Evolutionary conservation across 2,329 filamentous ascomycete species (phyloP).

Genomic region (Aureobasidium melanogenum): DNA sequence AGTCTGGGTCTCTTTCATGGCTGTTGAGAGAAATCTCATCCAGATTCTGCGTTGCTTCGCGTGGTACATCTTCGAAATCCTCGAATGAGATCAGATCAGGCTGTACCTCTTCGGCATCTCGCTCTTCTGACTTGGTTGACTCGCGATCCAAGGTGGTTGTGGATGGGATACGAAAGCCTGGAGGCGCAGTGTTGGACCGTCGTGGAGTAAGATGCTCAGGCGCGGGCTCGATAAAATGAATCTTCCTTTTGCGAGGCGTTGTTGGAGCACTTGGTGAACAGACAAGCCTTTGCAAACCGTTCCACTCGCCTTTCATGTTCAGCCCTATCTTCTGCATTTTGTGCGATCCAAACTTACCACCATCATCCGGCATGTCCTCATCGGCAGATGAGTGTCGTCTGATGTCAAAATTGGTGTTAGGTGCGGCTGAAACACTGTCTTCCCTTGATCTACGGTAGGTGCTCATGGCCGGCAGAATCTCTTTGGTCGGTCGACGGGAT

Average conservation of each 20-base stretch:
- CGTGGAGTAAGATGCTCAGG: neutral
- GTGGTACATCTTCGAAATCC: neutral
- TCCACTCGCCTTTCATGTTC: neutral
- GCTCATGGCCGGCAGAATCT: neutral
- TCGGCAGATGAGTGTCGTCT: neutral
- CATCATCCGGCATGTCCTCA: neutral
- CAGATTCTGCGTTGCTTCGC: neutral
- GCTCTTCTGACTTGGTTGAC: too few relatives aligned
- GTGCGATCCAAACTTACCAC: neutral
- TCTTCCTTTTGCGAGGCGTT: constrained; percentile 13
- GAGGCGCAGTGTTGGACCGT: constrained; percentile 8
- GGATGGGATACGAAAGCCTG: neutral
- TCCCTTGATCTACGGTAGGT: neutral
- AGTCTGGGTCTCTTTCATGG: neutral
- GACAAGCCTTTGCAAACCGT: neutral
- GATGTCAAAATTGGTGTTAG: neutral
- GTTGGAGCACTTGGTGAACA: constrained; percentile 3
- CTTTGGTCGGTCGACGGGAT: neutral
- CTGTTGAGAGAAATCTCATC: neutral
- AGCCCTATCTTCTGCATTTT: neutral
- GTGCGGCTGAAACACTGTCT: neutral
- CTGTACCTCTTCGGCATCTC: neutral
- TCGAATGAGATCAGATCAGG: constrained; percentile 1
- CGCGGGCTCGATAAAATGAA: constrained; percentile 15
- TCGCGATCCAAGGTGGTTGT: neutral